Base-by-base conservation (phyloP, 2,329 filamentous ascomycete species). In the Boeremia exigua region DNA sequence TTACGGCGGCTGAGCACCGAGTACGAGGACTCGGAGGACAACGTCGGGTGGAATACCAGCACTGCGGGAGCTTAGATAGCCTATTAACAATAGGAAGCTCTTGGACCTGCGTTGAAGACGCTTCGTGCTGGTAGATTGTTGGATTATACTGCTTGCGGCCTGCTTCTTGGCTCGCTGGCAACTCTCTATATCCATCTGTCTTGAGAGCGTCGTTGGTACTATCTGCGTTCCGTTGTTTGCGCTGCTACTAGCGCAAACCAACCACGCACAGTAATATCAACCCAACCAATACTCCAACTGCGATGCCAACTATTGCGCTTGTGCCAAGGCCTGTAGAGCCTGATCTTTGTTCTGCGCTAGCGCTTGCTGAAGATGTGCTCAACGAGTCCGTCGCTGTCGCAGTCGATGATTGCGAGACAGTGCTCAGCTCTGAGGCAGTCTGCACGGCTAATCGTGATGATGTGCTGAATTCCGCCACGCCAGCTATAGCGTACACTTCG, bases 1-100 rank as follows among this genome's bases (percentile, higher is more conserved):
- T n/a, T n/a, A 65, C 72, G 74, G 52, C 74, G 75, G 51, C 65
- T 75, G 59, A 77, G 72, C 68, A 74, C 70, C 61, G 76, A 78
- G 57, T 63, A 75, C 62, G 73, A 76, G 54, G 72, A 74, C 39
- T 70, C 65, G 68, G 50, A 57, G 54, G 59, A 69, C 59, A 56
- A 43, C 23, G 28, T 40, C 46, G 53, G 68, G 60, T 60, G 66
- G 65, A 60, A 56, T 30, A 67, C 60, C 61, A 67, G 57, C 62
- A 70, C n/a, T n/a, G 32, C 1, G 38, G 39, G 25, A 52, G 10
- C 15, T 52, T 33, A 2, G 8, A 12, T 1, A 34, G 32, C 14
- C 15, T 27, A 3, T 7, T 27, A 4, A 19, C 10, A 15, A 33
- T 40, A 32, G 48, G 48, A 12, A 52, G 17, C 40, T 52, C 48